phyloP scores from a whole-genome alignment of 2,329 filamentous ascomycete species.

The Pseudonectria foliicola region DNA sequence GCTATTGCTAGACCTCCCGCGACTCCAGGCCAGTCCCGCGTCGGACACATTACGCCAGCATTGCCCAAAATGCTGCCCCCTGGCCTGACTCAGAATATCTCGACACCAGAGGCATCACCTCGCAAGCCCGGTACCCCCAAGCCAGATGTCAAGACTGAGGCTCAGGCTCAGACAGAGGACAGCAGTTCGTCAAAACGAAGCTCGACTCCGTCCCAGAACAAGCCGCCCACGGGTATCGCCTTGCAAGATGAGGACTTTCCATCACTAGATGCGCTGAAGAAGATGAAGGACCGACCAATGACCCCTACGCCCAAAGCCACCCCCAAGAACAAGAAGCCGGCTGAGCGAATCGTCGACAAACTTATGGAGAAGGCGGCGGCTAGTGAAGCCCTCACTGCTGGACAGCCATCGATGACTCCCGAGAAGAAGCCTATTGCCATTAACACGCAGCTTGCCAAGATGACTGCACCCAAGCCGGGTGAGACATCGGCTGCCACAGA shows the following conservation, averaged over 20 bases:
- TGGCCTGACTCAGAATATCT: conserved; percentile 17
- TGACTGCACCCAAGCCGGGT: conserved; percentile 20
- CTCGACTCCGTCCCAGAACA: conserved; percentile 29
- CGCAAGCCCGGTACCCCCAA: conserved; percentile 19
- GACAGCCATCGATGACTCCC: conserved; percentile 2
- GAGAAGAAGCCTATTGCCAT: conserved; percentile 32
- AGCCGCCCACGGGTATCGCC: conserved; percentile 19
- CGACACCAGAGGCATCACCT: conserved; percentile 29
- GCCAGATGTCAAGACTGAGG: conserved; percentile 33
- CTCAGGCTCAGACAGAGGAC: conserved; percentile 39
- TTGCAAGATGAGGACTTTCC: conserved; percentile 59
- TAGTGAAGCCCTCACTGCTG: conserved; percentile 6
- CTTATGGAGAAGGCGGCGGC: conserved; percentile 14
- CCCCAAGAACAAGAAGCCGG: conserved; percentile 25
- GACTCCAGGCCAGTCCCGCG: conserved; percentile 11
- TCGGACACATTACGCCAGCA: conserved; percentile 18
- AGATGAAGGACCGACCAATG: conserved; percentile 24
- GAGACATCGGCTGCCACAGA: conserved; percentile 25
- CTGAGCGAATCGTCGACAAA: conserved; percentile 24
- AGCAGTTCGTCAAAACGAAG: conserved; percentile 42
- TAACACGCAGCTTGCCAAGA: conserved; percentile 43
- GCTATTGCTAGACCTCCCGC: conserved; percentile 16
- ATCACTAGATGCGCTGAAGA: conserved; percentile 42
- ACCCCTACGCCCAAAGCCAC: conserved; percentile 30
- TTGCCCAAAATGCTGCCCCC: conserved; percentile 20